Conservation (phyloP, 2,329 filamentous ascomycete genomes). For the Phialophora expanda region DNA sequence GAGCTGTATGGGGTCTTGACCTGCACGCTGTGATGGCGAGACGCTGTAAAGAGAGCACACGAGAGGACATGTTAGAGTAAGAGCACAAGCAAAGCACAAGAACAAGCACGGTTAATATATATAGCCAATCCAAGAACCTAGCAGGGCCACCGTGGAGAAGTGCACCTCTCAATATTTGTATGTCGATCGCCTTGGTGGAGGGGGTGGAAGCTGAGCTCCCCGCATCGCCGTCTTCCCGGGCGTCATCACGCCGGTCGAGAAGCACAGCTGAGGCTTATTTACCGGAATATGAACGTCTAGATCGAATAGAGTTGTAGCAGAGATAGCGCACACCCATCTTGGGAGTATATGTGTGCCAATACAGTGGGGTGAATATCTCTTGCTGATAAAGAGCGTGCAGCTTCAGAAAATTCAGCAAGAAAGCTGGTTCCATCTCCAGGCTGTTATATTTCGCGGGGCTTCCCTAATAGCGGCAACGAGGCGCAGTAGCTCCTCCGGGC, state of each 20-base stretch:
- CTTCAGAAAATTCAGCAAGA: background rate
- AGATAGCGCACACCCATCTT: slow-evolving; percentile 4
- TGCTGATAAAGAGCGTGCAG: background rate
- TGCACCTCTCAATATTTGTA: slow-evolving; percentile 28
- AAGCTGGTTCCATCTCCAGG: background rate
- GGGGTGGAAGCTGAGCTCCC: slow-evolving; percentile 22
- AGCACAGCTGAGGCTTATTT: background rate
- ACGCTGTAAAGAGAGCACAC: slow-evolving; percentile 26
- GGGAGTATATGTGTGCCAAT: slow-evolving; percentile 19
- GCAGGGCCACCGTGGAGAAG: slow-evolving; percentile 25
- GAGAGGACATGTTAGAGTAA: slow-evolving; percentile 26
- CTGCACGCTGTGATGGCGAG: slow-evolving; percentile 24
- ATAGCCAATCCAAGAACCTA: slow-evolving; percentile 22
- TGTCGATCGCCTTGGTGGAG: slow-evolving; percentile 23
- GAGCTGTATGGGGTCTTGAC: slow-evolving; percentile 15
- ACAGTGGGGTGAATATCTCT: background rate
- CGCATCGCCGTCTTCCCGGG: slow-evolving; percentile 24
- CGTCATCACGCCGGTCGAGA: slow-evolving; percentile 18
- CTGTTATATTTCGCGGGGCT: slow-evolving; percentile 4
- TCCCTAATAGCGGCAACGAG: slow-evolving; percentile 10
- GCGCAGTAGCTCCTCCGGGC: slow-evolving; percentile 13
- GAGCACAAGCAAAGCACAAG: slow-evolving; percentile 1
- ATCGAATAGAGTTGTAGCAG: background rate
- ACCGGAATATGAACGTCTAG: background rate
- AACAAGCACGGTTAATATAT: slow-evolving; percentile 23